A percentile compares a stretch with the other conserved stretches of the same genome.
Conservation (phyloP, 2,329 filamentous ascomycete species). For the Myriosclerotinia curreyana region DNA sequence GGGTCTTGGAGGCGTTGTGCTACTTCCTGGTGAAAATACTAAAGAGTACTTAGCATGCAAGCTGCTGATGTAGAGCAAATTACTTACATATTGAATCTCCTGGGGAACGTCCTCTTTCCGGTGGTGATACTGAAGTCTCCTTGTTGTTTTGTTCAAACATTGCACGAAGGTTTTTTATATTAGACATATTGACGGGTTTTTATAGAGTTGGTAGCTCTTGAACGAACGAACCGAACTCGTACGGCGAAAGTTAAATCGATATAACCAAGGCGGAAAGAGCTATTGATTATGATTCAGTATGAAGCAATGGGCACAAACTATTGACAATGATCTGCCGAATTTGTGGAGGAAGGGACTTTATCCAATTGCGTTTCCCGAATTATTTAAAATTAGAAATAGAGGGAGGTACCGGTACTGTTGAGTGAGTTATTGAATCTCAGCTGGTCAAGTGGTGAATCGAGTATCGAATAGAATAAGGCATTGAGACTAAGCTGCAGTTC, state of each 20-base stretch:
- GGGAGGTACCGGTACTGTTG: background rate
- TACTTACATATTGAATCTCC: conserved; percentile 48
- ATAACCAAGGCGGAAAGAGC: conserved; percentile 13
- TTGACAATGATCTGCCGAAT: conserved; percentile 13
- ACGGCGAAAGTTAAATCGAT: conserved; percentile 16
- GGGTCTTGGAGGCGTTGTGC: conserved; percentile 54
- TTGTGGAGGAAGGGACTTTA: conserved; percentile 17
- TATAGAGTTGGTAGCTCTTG: conserved; percentile 21
- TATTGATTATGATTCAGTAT: conserved; percentile 6
- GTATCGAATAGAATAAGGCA: conserved; percentile 13
- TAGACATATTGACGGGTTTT: conserved; percentile 31
- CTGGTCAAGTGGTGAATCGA: conserved; percentile 18
- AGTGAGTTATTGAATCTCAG: conserved; percentile 20
- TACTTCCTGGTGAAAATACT: conserved; percentile 30
- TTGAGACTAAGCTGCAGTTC: conserved; percentile 15
- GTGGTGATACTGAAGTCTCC: conserved; percentile 52
- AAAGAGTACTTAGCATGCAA: conserved; percentile 23
- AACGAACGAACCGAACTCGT: conserved; percentile 1
- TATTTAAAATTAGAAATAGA: conserved; percentile 6
- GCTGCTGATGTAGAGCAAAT: conserved; percentile 25
- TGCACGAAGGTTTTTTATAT: conserved; percentile 64
- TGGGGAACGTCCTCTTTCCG: conserved; percentile 67
- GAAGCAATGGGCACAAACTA: conserved; percentile 20
- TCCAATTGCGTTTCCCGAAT: conserved; percentile 14
- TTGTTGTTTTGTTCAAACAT: conserved; percentile 78